Percentiles rank a stretch among this genome's conserved stretches.
Evolutionary conservation across 208 protist species (phyloP).

Genomic region (Leishmania turanica): DNA sequence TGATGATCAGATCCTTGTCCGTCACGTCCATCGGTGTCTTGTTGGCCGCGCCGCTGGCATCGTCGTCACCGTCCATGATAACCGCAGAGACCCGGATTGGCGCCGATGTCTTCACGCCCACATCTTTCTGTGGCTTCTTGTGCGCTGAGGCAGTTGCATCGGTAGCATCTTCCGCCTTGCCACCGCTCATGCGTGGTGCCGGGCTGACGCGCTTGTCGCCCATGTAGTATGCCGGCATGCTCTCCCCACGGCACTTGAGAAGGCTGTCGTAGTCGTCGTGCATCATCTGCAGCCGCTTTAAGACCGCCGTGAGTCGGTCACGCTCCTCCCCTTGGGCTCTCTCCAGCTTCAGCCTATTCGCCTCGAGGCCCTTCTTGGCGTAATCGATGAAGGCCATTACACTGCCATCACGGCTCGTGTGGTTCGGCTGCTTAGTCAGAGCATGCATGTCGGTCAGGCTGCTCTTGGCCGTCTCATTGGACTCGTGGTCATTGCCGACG

Average conservation of each 20-base stretch:
- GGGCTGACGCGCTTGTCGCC: constrained; percentile 28
- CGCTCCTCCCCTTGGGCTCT: constrained; percentile 21
- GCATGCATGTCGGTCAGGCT: constrained; percentile 31
- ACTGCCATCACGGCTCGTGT: constrained; percentile 48
- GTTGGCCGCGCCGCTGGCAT: neutral
- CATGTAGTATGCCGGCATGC: constrained; percentile 30
- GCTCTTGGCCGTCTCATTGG: constrained; percentile 20
- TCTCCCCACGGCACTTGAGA: constrained; percentile 23
- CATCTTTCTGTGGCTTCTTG: neutral
- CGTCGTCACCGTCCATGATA: constrained; percentile 10
- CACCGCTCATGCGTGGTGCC: constrained; percentile 16
- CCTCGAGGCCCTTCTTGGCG: constrained; percentile 37
- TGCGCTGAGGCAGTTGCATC: neutral
- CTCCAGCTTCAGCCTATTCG: constrained; percentile 28
- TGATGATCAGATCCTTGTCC: constrained; percentile 21
- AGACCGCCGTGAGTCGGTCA: constrained; percentile 18
- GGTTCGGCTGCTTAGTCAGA: constrained; percentile 49
- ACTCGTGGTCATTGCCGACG: constrained; percentile 31
- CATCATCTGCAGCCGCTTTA: constrained; percentile 31
- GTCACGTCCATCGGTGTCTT: constrained; percentile 13
- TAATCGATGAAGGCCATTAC: constrained; percentile 50
- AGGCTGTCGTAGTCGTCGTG: constrained; percentile 37
- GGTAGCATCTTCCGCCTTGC: constrained; percentile 16
- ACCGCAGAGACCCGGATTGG: constrained; percentile 29
- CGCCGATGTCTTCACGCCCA: neutral